Conservation (phyloP, 495 filamentous ascomycete genomes). For the Thermochaetoides thermophila region DNA sequence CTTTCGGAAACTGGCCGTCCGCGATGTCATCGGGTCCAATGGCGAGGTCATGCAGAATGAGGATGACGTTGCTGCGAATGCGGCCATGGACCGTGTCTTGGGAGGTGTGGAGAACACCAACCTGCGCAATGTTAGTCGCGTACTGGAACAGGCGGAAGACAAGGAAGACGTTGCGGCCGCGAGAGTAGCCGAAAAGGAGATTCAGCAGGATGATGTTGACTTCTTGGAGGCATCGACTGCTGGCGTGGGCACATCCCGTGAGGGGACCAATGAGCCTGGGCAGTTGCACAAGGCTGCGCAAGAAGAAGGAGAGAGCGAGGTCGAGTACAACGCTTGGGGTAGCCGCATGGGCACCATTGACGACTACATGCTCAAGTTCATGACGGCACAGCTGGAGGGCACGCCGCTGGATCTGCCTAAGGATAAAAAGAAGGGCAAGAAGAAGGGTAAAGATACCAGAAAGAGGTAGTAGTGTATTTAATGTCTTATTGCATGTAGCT, state of each 20-base stretch:
- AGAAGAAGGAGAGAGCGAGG: slow-evolving; percentile 7
- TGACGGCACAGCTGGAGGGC: slow-evolving; percentile 63
- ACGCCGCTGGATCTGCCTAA: slow-evolving; percentile 64
- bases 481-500: not conserved
- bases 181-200: slow-evolving; percentile 73
- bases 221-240: slow-evolving; percentile 58
- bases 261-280: slow-evolving; percentile 19
- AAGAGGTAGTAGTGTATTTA: slow-evolving; percentile 4
- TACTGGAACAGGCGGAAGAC: slow-evolving; percentile 82
- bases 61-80: slow-evolving; percentile 48
- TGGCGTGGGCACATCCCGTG: slow-evolving; percentile 31
- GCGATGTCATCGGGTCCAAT: slow-evolving; percentile 52
- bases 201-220: slow-evolving; percentile 78
- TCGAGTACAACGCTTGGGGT: slow-evolving; percentile 41
- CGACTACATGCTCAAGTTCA: slow-evolving; percentile 68
- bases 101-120: slow-evolving; percentile 38
- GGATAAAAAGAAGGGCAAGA: slow-evolving; percentile 55
- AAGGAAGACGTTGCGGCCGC: slow-evolving; percentile 82
- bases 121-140: slow-evolving; percentile 36
- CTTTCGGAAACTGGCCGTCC: slow-evolving; percentile 66
- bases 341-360: slow-evolving; percentile 50
- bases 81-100: slow-evolving; percentile 78
- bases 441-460: slow-evolving; percentile 14
- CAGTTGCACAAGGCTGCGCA: slow-evolving; percentile 22
- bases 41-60: slow-evolving; percentile 41